Evolutionary conservation across 2,329 filamentous ascomycete genomes (phyloP).

Genomic region (Bipolaris oryzae): DNA sequence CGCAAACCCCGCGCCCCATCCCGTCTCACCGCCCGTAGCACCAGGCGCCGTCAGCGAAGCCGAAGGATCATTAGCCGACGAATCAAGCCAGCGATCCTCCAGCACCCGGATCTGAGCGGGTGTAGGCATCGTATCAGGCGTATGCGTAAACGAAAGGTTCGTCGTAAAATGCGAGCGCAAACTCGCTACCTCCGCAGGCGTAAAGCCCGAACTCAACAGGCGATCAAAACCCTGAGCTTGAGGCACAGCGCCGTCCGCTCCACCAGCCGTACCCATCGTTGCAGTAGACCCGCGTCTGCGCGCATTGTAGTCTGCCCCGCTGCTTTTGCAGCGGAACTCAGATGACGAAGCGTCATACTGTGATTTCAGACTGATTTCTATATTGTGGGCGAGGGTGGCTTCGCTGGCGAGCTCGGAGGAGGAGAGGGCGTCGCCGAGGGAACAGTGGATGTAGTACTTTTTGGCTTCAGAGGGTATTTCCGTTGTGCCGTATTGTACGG

Average conservation of each 20-base stretch:
- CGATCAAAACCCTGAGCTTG: constrained; percentile 90
- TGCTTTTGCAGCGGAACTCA: constrained; percentile 23
- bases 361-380: constrained; percentile 47
- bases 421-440: constrained; percentile 78
- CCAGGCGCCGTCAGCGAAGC: constrained; percentile 48
- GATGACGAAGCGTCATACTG: constrained; percentile 28
- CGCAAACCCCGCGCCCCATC: constrained; percentile 59
- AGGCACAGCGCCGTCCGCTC: constrained; percentile 64
- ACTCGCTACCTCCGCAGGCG: constrained; percentile 78
- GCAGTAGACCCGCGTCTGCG: constrained; percentile 26
- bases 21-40: constrained; percentile 43
- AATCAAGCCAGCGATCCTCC: constrained; percentile 91
- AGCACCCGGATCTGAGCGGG: constrained; percentile 75
- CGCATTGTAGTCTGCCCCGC: constrained; percentile 11
- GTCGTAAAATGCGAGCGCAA: constrained; percentile 87
- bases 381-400: constrained; percentile 52
- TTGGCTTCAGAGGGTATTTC: constrained; percentile 42
- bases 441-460: constrained; percentile 90
- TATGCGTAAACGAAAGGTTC: constrained; percentile 80
- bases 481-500: constrained; percentile 25
- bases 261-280: constrained; percentile 54
- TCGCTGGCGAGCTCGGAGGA: constrained; percentile 73
- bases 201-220: constrained; percentile 80
- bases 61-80: constrained; percentile 53
- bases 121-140: constrained; percentile 86